Percentiles rank a stretch among this genome's conserved stretches.
Conservation (phyloP, 139 green algal genomes). For the Volvox reticuliferus region DNA sequence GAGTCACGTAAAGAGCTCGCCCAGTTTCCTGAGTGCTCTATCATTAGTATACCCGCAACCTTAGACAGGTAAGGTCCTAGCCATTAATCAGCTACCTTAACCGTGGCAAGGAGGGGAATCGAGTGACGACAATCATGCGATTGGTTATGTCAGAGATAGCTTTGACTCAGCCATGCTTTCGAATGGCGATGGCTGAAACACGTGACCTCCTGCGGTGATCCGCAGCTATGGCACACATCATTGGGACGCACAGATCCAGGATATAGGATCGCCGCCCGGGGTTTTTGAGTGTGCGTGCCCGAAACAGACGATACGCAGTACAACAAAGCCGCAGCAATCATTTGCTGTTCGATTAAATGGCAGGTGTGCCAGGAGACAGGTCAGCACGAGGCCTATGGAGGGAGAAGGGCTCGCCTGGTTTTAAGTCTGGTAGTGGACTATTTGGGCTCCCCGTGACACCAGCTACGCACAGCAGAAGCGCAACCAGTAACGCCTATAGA, state of each 20-base stretch:
- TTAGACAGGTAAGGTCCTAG: constrained; percentile 38
- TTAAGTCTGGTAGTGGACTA: constrained; percentile 10
- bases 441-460: constrained; percentile 43
- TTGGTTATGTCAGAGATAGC: background rate
- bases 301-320: background rate
- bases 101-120: constrained; percentile 40
- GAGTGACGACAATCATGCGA: background rate
- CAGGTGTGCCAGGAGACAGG: constrained; percentile 48
- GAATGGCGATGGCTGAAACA: constrained; percentile 37
- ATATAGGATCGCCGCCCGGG: constrained; percentile 24
- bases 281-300: constrained; percentile 41
- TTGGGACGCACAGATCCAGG: constrained; percentile 42
- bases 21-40: constrained; percentile 38
- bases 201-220: constrained; percentile 27
- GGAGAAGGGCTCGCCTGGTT: constrained; percentile 37
- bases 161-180: constrained; percentile 35
- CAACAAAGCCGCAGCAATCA: no score
- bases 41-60: background rate
- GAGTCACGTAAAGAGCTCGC: background rate
- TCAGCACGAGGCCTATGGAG: constrained; percentile 25
- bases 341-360: no score
- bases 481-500: constrained; percentile 47
- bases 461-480: constrained; percentile 17
- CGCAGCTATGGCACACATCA: constrained; percentile 44
- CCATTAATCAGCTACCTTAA: background rate